Evolutionary conservation across 192 early-diverging fungal species (phyloP), one percentile per base, ranked within the genome.

Genomic region (Coemansia sp.): DNA sequence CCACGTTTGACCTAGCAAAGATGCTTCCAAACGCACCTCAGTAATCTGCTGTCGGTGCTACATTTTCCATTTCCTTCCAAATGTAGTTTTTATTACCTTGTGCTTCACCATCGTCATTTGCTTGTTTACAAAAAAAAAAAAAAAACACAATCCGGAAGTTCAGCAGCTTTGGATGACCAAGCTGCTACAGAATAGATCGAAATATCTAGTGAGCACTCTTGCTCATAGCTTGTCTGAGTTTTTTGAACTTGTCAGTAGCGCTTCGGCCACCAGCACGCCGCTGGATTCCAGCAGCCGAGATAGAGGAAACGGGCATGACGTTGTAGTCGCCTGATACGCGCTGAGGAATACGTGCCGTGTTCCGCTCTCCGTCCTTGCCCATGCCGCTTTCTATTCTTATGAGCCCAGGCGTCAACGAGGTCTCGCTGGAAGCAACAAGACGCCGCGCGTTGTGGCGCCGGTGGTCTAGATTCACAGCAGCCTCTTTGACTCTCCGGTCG

Each of bases 1-100:
- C 78, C 26, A 72, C 78, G 21, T 76, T 81, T 58, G 78, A 81
- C 39, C 74, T 81, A 1, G 78, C 68, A 43, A 81, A 81, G 62
- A 66, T 81, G 39, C 71, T 81, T 36, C 78, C 78, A 6, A 70
- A 44, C 51, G 64, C 74, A 14, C 78, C 78, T 36, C 69, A 64
- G 62, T 75, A 53, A 72, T 18, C 15, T 55, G 30, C 30, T 3
- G 30, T 30, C 30, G 30, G 30, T 30, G 30, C 30, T 3, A 2
- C 3, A 3, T 30, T 30, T 30, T 30, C 30, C 30, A 30, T 30
- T 30, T 30, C 3, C 30, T 30, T 30, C 30, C 30, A 2, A 30
- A 30, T 30, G 30, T 30, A 30, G 30, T 30, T 30, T 30, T 30
- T 30, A 30, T 30, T 30, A 30, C 30, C 30, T 30, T 30, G 30